A percentile compares a stretch with the other conserved stretches of the same genome.
Evolutionary conservation across 139 green algal genomes (phyloP).

Genomic region (Chlamydomonas sphaeroides): DNA sequence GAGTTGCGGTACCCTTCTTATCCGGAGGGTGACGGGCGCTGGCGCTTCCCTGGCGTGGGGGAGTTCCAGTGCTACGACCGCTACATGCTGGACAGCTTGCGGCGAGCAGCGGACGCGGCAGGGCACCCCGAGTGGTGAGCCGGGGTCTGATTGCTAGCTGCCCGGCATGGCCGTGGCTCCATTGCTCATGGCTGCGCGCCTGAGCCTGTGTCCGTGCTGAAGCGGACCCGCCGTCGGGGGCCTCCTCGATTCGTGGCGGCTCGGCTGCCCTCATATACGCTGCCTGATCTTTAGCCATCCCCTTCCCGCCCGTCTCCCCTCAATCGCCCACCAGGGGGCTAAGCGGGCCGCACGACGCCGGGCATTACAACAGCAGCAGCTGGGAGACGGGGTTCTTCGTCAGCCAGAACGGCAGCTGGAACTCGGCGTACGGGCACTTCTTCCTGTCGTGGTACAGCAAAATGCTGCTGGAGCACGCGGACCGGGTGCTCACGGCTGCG

Average conservation of each 20-base stretch:
- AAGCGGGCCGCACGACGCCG: constrained; percentile 91
- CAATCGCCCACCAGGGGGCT: constrained; percentile 75
- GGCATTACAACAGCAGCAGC: constrained; percentile 90
- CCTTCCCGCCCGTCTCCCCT: too few species aligned
- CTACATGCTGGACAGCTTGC: constrained; percentile 93
- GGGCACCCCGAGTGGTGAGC: constrained; percentile 90
- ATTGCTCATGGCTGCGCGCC: too few species aligned
- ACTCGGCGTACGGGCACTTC: constrained; percentile 92
- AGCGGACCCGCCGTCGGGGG: too few species aligned
- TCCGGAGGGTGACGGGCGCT: constrained; percentile 92
- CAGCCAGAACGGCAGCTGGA: constrained; percentile 83
- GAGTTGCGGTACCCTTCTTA: constrained; percentile 99
- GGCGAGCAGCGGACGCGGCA: constrained; percentile 64
- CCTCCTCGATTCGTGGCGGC: too few species aligned
- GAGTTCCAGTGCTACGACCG: constrained; percentile 99
- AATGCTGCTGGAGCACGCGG: constrained; percentile 86
- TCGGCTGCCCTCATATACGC: too few species aligned
- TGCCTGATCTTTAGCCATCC: too few species aligned
- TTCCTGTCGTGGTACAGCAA: constrained; percentile 95
- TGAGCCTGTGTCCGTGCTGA: too few species aligned
- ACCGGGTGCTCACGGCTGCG: constrained; percentile 82
- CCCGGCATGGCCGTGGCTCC: too few species aligned
- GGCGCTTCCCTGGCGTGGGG: constrained; percentile 96
- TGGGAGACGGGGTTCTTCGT: constrained; percentile 95
- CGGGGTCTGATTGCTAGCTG: too few species aligned